These are phyloP conservation scores for Herpetomonas muscarum DNA, from an alignment of 208 protist species.

Conservation along the genomic window DNA sequence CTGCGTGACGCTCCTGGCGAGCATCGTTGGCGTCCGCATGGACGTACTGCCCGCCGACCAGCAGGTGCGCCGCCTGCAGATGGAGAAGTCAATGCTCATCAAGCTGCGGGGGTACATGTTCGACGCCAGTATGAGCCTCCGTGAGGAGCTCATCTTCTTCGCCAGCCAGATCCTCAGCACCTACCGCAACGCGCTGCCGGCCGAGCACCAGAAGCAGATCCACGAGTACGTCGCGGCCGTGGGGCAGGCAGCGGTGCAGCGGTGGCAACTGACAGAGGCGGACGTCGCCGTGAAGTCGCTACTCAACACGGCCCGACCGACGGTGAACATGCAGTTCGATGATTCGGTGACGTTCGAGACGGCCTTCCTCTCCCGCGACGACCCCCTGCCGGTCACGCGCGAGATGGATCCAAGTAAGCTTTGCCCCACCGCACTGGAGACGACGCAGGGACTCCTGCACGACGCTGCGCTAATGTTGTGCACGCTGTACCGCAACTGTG, in stretches of 20 bases:
- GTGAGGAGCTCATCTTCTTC: constrained; percentile 86
- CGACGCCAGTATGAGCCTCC: constrained; percentile 83
- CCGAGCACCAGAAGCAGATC: constrained; percentile 21
- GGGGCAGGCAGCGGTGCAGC: constrained; percentile 19
- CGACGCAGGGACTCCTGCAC: constrained; percentile 69
- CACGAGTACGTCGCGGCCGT: constrained; percentile 50
- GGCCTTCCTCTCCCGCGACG: constrained; percentile 39
- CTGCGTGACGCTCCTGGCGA: constrained; percentile 81
- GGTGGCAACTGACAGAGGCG: constrained; percentile 66
- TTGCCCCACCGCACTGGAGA: constrained; percentile 20
- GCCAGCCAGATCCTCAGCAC: constrained; percentile 65
- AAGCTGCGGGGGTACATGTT: constrained; percentile 71
- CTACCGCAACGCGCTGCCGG: constrained; percentile 40
- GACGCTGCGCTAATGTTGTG: constrained; percentile 77
- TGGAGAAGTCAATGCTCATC: constrained; percentile 85
- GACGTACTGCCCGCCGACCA: constrained; percentile 49
- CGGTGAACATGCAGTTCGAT: constrained; percentile 71
- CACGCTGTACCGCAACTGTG: constrained; percentile 61
- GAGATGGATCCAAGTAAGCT: constrained; percentile 21
- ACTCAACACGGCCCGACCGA: constrained; percentile 71
- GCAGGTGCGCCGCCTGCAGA: constrained; percentile 69
- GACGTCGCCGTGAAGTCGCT: constrained; percentile 75
- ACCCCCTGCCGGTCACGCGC: constrained; percentile 28
- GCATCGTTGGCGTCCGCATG: constrained; percentile 60
- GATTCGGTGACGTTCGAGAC: constrained; percentile 67